Evolutionary conservation across 805 yeast species (phyloP), one percentile per base, ranked within the genome.

Genomic region (Spathaspora passalidarum): DNA sequence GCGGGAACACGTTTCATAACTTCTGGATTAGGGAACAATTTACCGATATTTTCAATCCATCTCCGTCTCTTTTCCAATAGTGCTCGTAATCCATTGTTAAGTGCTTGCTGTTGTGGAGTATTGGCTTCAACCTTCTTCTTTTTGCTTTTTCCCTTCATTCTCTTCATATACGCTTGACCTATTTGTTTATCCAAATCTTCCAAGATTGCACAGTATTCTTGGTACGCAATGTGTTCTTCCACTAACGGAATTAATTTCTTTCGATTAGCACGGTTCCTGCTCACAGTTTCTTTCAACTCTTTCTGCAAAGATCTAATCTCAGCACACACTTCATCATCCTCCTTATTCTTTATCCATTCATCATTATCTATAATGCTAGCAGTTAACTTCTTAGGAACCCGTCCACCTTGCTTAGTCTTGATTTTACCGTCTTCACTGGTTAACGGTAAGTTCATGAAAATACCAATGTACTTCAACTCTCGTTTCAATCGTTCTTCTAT

Each of bases 121-220:
- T 55, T 49, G 21, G 56, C 61, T 4, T 57, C 56, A 25, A 66
- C 69, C 66, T 82, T 84, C 66, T 81, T 81, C 54, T 79, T 73
- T 60, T 79, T 81, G 57, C 78, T 86, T 46, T 89, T 83, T 6
- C 82, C 88, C 55, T 90, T 81, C 46, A 86, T 77, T 49, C 97
- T 74, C 63, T 90, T 86, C 51, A 86, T 69, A 61, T 91, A 94
- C 17, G 96, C 91, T 63, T 88, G 97, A 61, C 94, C 99, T 32
- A 94, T 91, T 66, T 94, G 99, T 62, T 92, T 94, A 63, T 94
- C 97, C 54, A 94, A 73, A 60, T 94, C 98, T 47, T 94, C 98
- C 48, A 90, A 66, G 44, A 94, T 91, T 10, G 92, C 86, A 48
- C 84, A 74, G 63, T 88, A 94, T 63, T 94, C 99, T 62, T 92